A percentile compares a stretch with the other conserved stretches of the same genome.
Evolutionary conservation across 23 red algal species (phyloP).

Genomic region (Chondrus crispus): DNA sequence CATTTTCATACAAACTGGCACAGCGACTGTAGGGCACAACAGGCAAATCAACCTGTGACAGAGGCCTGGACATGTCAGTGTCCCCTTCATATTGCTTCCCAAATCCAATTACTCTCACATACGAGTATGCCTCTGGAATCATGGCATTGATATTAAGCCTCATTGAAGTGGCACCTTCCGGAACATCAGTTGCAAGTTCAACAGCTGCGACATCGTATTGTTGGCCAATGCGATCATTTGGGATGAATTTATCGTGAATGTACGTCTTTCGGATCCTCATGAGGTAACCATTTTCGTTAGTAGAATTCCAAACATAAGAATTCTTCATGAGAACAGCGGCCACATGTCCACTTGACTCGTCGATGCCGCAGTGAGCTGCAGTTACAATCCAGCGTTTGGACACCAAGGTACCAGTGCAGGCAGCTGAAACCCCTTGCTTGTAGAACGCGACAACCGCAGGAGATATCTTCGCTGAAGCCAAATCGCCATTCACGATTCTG

Average conservation of each 20-base stretch:
- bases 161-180: not conserved
- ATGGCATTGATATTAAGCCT: not conserved
- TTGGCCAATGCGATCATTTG: not conserved
- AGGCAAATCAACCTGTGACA: not conserved
- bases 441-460: too few species aligned
- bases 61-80: not conserved
- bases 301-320: too few species aligned
- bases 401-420: slow-evolving; percentile 44
- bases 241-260: too few species aligned
- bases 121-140: slow-evolving; percentile 13
- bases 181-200: not conserved
- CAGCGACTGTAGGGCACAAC: not conserved
- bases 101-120: slow-evolving; percentile 44
- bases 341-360: too few species aligned
- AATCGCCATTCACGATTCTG: too few species aligned
- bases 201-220: not conserved
- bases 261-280: too few species aligned
- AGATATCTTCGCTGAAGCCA: too few species aligned
- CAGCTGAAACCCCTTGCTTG: too few species aligned
- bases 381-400: slow-evolving; percentile 39
- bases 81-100: not conserved
- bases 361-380: slow-evolving; percentile 60
- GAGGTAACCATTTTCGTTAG: too few species aligned
- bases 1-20: not conserved
- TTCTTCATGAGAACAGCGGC: too few species aligned